Percentiles rank a stretch among this genome's conserved stretches.
phyloP scores from a whole-genome alignment of 2,329 filamentous ascomycete genomes.

The Bipolaris cookei region DNA sequence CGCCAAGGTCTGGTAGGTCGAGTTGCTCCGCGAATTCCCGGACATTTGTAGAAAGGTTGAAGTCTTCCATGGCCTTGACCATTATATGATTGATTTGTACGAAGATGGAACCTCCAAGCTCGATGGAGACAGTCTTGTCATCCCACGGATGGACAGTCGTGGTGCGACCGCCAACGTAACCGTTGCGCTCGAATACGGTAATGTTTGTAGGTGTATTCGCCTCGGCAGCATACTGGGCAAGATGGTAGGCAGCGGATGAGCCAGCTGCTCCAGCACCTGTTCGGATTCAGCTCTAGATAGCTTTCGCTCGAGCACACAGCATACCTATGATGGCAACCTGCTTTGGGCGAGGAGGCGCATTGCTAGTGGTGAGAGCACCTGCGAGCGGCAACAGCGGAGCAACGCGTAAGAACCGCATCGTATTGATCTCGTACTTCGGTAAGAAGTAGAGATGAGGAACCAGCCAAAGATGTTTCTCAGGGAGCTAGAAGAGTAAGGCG shows the following conservation, averaged over 20 bases:
- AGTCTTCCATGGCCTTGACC: slow-evolving; percentile 71
- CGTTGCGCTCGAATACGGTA: slow-evolving; percentile 82
- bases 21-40: slow-evolving; percentile 43
- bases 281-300: slow-evolving; percentile 10
- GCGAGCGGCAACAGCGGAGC: slow-evolving; percentile 26
- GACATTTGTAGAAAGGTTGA: slow-evolving; percentile 66
- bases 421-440: slow-evolving; percentile 5
- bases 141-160: slow-evolving; percentile 82
- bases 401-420: slow-evolving; percentile 22
- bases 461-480: not conserved
- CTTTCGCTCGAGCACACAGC: too few species aligned
- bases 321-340: slow-evolving; percentile 50
- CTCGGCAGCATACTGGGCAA: slow-evolving; percentile 72
- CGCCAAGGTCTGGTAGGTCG: slow-evolving; percentile 62
- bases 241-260: slow-evolving; percentile 82
- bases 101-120: slow-evolving; percentile 92
- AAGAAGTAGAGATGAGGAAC: not conserved
- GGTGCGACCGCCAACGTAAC: slow-evolving; percentile 81
- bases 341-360: slow-evolving; percentile 30
- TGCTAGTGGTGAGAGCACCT: slow-evolving; percentile 23
- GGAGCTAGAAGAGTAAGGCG: slow-evolving; percentile 1
- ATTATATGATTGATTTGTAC: slow-evolving; percentile 84
- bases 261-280: slow-evolving; percentile 88
- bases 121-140: slow-evolving; percentile 71
- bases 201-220: slow-evolving; percentile 72